Percentiles rank a stretch among this genome's conserved stretches.
Conservation (phyloP, 2,329 filamentous ascomycete genomes). For the Cadophora luteo-olivacea region DNA sequence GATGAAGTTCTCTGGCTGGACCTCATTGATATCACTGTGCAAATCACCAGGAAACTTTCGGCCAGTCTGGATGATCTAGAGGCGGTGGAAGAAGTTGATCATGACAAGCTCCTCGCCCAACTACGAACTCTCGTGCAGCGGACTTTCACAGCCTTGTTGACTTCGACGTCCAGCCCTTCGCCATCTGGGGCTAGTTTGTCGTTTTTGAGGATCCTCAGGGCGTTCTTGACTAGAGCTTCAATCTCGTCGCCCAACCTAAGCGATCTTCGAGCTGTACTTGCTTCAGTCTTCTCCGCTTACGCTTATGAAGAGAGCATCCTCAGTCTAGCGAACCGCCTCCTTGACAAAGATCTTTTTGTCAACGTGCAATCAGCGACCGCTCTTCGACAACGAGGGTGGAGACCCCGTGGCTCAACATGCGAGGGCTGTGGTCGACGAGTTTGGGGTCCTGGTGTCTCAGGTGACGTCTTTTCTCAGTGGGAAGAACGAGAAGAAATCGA, state of each 20-base stretch:
- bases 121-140: conserved; percentile 86
- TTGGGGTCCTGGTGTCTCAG: conserved; percentile 87
- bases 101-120: conserved; percentile 66
- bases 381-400: conserved; percentile 85
- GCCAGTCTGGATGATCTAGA: conserved; percentile 54
- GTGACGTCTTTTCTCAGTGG: conserved; percentile 82
- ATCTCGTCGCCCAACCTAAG: conserved; percentile 83
- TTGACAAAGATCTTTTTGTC: conserved; percentile 88
- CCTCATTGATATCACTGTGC: conserved; percentile 65
- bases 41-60: conserved; percentile 69
- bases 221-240: conserved; percentile 85
- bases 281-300: conserved; percentile 93
- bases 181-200: conserved; percentile 62
- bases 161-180: conserved; percentile 65
- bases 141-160: conserved; percentile 85
- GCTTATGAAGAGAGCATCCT: conserved; percentile 93
- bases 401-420: conserved; percentile 84
- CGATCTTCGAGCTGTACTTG: conserved; percentile 83
- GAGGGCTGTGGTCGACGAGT: conserved; percentile 82
- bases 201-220: conserved; percentile 87
- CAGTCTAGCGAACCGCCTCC: conserved; percentile 80
- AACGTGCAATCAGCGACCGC: conserved; percentile 77
- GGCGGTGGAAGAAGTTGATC: conserved; percentile 52
- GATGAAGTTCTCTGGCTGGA: conserved; percentile 66
- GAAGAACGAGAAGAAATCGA: conserved; percentile 64